A percentile compares a stretch with the other conserved stretches of the same genome.
phyloP scores from a whole-genome alignment of 352 stramenopile species.

The Pythium monospermum region DNA sequence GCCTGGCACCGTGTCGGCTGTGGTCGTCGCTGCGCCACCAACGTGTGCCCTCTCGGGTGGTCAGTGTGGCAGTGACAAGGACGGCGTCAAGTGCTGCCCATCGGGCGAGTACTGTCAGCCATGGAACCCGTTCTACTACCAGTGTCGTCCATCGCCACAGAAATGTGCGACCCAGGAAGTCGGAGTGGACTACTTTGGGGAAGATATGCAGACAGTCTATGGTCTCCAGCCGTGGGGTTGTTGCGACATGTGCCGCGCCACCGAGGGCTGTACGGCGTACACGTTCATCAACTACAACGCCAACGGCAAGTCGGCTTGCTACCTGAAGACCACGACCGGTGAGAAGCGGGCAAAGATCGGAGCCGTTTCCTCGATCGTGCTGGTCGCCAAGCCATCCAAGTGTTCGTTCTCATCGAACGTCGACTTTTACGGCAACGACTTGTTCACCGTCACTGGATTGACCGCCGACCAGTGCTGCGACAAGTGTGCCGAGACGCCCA shows the following conservation, averaged over 20 bases:
- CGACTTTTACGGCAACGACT: constrained; percentile 33
- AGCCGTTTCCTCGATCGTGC: constrained; percentile 36
- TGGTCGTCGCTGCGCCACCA: background rate
- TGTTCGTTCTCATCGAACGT: constrained; percentile 20
- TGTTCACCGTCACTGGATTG: constrained; percentile 29
- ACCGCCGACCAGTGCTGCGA: constrained; percentile 34
- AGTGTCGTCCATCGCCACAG: constrained; percentile 26
- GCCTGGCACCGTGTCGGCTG: constrained; percentile 33
- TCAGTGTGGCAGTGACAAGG: constrained; percentile 15
- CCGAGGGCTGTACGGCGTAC: constrained; percentile 37
- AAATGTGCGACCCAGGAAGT: constrained; percentile 30
- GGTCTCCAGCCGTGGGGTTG: constrained; percentile 30
- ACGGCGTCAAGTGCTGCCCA: constrained; percentile 31
- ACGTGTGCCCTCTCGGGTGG: constrained; percentile 2
- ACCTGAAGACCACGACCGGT: constrained; percentile 17
- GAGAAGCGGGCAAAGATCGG: constrained; percentile 24
- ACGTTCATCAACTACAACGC: constrained; percentile 41
- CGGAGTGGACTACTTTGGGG: constrained; percentile 29
- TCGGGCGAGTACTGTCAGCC: constrained; percentile 33
- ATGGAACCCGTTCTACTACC: constrained; percentile 33
- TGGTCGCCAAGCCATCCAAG: too few species aligned
- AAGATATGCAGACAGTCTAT: constrained; percentile 35
- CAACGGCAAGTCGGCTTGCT: constrained; percentile 18
- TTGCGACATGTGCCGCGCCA: constrained; percentile 29
- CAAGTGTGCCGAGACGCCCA: constrained; percentile 24